Base-by-base conservation (phyloP, 805 yeast genomes). In the Wickerhamiella domercqiae region DNA sequence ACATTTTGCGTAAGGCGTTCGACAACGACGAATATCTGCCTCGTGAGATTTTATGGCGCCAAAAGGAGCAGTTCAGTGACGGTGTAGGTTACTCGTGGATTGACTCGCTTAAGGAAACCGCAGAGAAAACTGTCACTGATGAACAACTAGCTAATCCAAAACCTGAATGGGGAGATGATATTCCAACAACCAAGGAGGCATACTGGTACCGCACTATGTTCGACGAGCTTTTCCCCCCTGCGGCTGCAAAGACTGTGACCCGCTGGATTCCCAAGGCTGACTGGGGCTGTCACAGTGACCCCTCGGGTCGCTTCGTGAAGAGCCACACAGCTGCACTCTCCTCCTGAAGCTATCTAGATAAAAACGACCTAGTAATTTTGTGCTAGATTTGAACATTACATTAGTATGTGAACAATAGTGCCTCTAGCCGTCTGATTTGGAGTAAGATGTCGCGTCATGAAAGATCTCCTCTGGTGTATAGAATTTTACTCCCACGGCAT, bases 41-140 rank as follows among this genome's bases (percentile, higher is more conserved):
- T 45, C 74, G 79, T 40, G 97, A 90, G 66, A 87, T 90, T 56
- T 68, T 90, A 56, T 90, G 96, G 96, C 82, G 99, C 73, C 99
- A 90, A 69, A 90, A 90, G 75, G 99, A 90, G 67, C 99, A 90
- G 67, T 90, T 90, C 67, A 80, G 94, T 38, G 99, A 90, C 56
- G 99, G 99, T 64, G 99, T 90, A 42, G 99, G 99, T 47, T 90
- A 90, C 71, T 83, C 95, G 11, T 90, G 99, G 99, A 90, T 90
- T 55, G 99, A 90, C 61, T 84, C 93, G 39, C 73, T 90, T 58
- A 90, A 90, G 71, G 98, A 90, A 49, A 71, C 90, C 36, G 97
- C 98, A 44, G 93, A 84, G 62, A 70, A 69, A 50, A 70, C 71
- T 39, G 79, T 90, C 44, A 59, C 84, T 32, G 98, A 90, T 57